These are phyloP conservation scores for Lentithecium fluviatile DNA, from an alignment of 495 filamentous ascomycete genomes.

Conservation along the genomic window DNA sequence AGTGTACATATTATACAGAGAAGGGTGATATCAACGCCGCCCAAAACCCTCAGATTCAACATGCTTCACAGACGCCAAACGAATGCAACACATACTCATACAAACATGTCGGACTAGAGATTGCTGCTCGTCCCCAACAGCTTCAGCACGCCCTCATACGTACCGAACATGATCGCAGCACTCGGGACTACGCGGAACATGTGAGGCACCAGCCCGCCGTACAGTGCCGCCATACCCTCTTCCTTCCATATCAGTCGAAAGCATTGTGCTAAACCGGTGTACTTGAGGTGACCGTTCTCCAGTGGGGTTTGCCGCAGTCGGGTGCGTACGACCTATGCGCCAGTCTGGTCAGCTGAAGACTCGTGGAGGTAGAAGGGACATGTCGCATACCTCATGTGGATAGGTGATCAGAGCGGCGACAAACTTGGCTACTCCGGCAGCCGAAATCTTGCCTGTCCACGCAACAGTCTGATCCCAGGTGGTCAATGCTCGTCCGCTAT, in stretches of 20 bases:
- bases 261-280: conserved; percentile 78
- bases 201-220: conserved; percentile 84
- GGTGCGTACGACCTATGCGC: conserved; percentile 68
- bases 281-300: conserved; percentile 70
- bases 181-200: conserved; percentile 83
- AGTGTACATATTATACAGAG: no score
- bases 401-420: conserved; percentile 78
- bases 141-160: conserved; percentile 77
- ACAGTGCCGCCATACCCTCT: conserved; percentile 76
- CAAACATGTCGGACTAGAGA: conserved; percentile 24
- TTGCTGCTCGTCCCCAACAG: conserved; percentile 39
- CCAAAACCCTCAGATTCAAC: no score
- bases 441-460: conserved; percentile 69
- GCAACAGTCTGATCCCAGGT: conserved; percentile 64
- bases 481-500: conserved; percentile 55
- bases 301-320: conserved; percentile 76
- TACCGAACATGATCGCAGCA: conserved; percentile 88
- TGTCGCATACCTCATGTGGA: conserved; percentile 69
- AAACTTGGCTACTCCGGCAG: conserved; percentile 79
- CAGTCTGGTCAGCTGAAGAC: conserved; percentile 7
- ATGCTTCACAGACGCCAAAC: no score
- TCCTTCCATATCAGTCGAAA: conserved; percentile 79
- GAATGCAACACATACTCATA: no score
- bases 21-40: no score
- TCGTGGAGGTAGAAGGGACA: conserved; percentile 24